phyloP scores from a whole-genome alignment of 2,329 filamentous ascomycete species.

The Aureobasidium sp. region DNA sequence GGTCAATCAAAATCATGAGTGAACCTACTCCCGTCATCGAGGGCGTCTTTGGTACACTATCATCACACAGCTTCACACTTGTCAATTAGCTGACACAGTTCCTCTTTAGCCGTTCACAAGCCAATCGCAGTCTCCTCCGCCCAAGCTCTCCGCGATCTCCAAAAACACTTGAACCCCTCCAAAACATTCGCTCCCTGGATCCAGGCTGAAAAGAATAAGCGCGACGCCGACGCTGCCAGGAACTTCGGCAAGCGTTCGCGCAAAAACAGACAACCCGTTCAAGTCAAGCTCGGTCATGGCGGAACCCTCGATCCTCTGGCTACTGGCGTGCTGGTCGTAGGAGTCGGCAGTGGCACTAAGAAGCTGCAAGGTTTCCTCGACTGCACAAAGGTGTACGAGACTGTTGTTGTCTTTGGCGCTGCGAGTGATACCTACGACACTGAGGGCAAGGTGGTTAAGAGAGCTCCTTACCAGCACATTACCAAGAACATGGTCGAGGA shows the following conservation, averaged over 20 bases:
- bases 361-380: conserved; percentile 66
- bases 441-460: conserved; percentile 71
- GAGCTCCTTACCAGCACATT: conserved; percentile 69
- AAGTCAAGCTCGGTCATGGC: conserved; percentile 92
- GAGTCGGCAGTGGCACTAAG: conserved; percentile 83
- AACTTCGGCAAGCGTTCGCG: conserved; percentile 51
- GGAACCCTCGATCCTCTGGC: conserved; percentile 92
- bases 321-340: conserved; percentile 84
- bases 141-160: conserved; percentile 81
- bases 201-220: conserved; percentile 49
- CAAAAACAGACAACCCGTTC: conserved; percentile 48
- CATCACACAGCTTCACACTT: neutral
- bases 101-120: conserved; percentile 73
- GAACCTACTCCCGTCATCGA: conserved; percentile 34
- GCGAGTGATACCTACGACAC: conserved; percentile 90
- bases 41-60: conserved; percentile 50
- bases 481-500: conserved; percentile 71
- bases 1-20: conserved; percentile 15
- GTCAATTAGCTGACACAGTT: conserved; percentile 4
- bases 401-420: conserved; percentile 79
- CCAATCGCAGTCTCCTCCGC: conserved; percentile 80
- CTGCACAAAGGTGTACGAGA: conserved; percentile 91
- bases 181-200: conserved; percentile 71
- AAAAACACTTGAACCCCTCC: conserved; percentile 76
- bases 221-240: conserved; percentile 48